Conservation (phyloP, 768 basidiomycete genomes). For the Leccinum olivaceopallidum region DNA sequence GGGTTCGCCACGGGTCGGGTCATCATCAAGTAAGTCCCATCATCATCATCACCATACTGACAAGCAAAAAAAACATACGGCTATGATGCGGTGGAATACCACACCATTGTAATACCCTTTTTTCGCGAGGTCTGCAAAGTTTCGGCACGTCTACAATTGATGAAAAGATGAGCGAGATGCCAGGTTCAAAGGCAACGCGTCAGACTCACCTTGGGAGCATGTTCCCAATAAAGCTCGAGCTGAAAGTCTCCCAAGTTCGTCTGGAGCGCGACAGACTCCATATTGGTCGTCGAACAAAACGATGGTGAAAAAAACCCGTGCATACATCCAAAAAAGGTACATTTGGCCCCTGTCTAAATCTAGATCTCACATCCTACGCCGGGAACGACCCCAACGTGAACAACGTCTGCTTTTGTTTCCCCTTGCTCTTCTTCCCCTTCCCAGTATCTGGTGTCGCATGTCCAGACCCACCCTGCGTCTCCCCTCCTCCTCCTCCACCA, state of each 20-base stretch:
- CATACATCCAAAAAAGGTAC: background rate
- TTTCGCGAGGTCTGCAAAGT: background rate
- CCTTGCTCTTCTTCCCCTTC: conserved; percentile 76
- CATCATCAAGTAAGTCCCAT: too few species aligned
- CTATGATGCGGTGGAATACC: background rate
- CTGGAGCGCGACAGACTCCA: background rate
- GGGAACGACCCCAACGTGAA: conserved; percentile 64
- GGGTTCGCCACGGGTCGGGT: too few species aligned
- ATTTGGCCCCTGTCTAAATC: background rate
- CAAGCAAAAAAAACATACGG: background rate
- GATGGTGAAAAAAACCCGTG: background rate
- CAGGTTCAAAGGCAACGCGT: background rate
- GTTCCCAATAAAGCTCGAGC: background rate
- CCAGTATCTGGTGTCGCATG: conserved; percentile 15
- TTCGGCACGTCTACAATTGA: background rate
- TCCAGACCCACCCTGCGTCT: background rate
- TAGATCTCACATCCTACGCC: conserved; percentile 14
- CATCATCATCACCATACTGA: too few species aligned
- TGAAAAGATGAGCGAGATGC: background rate
- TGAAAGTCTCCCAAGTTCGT: background rate
- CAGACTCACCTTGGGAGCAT: background rate
- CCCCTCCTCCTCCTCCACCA: background rate
- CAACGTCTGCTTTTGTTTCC: conserved; percentile 82
- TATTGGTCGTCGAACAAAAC: background rate
- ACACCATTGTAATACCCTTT: background rate